Conservation (phyloP, 768 basidiomycete species). For the Kwoniella sp. region DNA sequence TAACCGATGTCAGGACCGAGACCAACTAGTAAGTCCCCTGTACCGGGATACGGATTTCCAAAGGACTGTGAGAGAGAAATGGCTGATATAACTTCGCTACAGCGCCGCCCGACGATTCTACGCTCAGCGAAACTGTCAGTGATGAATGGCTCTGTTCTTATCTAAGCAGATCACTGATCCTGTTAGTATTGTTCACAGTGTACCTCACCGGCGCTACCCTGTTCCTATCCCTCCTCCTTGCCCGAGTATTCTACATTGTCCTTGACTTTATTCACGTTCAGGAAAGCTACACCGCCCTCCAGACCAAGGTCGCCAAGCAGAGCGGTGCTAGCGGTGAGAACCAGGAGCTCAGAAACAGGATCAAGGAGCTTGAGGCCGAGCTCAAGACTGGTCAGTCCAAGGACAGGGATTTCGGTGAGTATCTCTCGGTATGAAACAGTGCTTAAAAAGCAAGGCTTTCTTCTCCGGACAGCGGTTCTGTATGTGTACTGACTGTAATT, state of each 20-base stretch:
- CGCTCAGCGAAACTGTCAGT: conserved; percentile 49
- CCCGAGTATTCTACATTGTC: conserved; percentile 87
- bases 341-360: conserved; percentile 62
- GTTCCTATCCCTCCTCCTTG: conserved; percentile 92
- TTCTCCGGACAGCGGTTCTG: background rate
- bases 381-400: conserved; percentile 64
- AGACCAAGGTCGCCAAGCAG: conserved; percentile 58
- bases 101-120: conserved; percentile 91
- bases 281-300: conserved; percentile 81
- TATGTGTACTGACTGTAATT: background rate
- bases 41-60: too few species aligned
- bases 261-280: conserved; percentile 88
- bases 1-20: conserved; percentile 72
- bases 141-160: background rate
- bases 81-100: conserved; percentile 12
- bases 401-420: conserved; percentile 68
- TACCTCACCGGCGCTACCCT: conserved; percentile 79
- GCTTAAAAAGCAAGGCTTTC: too few species aligned
- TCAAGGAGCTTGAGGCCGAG: conserved; percentile 71
- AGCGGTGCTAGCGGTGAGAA: conserved; percentile 45
- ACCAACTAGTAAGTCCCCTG: conserved; percentile 62
- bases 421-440: too few species aligned
- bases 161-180: background rate
- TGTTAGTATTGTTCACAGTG: conserved; percentile 46
- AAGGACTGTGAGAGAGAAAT: background rate